Evolutionary conservation across 1,139 yeast species (phyloP).

Genomic region (Candida sp.): DNA sequence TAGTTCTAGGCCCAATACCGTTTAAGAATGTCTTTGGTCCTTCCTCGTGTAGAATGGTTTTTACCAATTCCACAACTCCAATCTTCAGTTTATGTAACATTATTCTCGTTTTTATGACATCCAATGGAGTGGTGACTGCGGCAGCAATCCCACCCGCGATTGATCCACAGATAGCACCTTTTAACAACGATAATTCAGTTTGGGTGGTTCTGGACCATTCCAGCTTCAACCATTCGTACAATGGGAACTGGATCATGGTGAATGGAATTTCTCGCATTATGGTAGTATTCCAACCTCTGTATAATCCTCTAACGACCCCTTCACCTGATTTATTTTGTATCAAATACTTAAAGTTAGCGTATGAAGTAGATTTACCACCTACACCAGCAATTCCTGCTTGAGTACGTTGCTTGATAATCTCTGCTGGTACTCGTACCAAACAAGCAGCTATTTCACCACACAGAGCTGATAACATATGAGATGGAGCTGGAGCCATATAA

Average conservation of each 20-base stretch:
- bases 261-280: conserved; percentile 94
- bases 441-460: conserved; percentile 94
- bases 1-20: conserved; percentile 92
- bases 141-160: conserved; percentile 96
- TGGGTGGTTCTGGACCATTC: conserved; percentile 37
- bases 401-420: conserved; percentile 91
- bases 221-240: conserved; percentile 78
- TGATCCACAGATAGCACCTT: conserved; percentile 94
- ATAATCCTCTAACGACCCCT: conserved; percentile 73
- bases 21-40: conserved; percentile 66
- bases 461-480: conserved; percentile 86
- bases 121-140: conserved; percentile 90
- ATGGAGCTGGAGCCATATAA: conserved; percentile 32
- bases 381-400: conserved; percentile 60
- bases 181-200: conserved; percentile 51
- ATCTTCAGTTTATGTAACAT: conserved; percentile 67
- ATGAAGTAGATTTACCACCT: conserved; percentile 55
- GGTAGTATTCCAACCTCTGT: conserved; percentile 92
- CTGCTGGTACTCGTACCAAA: conserved; percentile 92
- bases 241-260: conserved; percentile 91
- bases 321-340: conserved; percentile 64
- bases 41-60: conserved; percentile 54
- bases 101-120: conserved; percentile 85
- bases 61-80: conserved; percentile 43
- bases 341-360: conserved; percentile 61